phyloP scores from a whole-genome alignment of 2,329 filamentous ascomycete species.

The Blumeria graminis region DNA sequence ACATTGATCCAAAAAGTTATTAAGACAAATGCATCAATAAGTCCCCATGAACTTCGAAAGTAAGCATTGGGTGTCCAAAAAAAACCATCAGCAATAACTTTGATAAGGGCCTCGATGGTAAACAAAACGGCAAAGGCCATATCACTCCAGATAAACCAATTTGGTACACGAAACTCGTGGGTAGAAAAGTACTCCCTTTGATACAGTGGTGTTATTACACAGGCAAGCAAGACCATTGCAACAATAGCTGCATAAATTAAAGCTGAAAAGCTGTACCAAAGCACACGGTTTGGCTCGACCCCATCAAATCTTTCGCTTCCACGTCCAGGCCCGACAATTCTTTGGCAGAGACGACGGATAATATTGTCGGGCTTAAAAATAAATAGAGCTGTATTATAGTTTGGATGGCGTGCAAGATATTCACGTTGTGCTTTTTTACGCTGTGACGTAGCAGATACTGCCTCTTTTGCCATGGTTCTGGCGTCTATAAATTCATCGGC shows the following conservation, averaged over 20 bases:
- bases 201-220: conserved; percentile 80
- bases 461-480: conserved; percentile 70
- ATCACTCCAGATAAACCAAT: conserved; percentile 94
- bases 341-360: conserved; percentile 62
- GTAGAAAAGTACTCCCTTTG: conserved; percentile 65
- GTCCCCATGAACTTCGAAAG: conserved; percentile 85
- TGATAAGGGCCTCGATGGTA: conserved; percentile 65
- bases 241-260: conserved; percentile 88
- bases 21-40: conserved; percentile 80
- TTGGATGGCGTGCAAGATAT: conserved; percentile 66
- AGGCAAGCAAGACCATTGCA: conserved; percentile 92
- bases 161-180: conserved; percentile 32
- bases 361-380: conserved; percentile 60
- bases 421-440: conserved; percentile 76
- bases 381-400: conserved; percentile 80
- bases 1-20: conserved; percentile 93
- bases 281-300: conserved; percentile 61
- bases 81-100: conserved; percentile 83
- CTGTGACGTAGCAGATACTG: conserved; percentile 58
- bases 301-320: conserved; percentile 74
- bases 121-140: conserved; percentile 75
- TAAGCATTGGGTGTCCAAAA: conserved; percentile 96
- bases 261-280: conserved; percentile 85
- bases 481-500: conserved; percentile 63
- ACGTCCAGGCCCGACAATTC: conserved; percentile 72